Conservation (phyloP, 2,329 filamentous ascomycete species). For the Fusarium decemcellulare region DNA sequence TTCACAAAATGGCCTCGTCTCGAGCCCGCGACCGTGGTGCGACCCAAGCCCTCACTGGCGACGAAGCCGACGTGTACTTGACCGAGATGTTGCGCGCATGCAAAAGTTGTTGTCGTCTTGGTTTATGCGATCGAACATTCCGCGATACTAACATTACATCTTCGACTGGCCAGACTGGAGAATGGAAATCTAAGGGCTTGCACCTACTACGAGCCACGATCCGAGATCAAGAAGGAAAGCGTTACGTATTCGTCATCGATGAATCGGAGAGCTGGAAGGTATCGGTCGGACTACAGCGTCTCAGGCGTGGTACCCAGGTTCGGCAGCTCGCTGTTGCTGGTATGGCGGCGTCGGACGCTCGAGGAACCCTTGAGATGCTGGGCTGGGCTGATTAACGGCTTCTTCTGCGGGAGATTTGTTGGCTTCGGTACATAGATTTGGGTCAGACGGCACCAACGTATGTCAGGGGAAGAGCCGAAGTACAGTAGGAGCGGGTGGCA, state of each 20-base stretch:
- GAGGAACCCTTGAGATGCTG: constrained; percentile 69
- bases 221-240: constrained; percentile 76
- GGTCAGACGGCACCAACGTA: constrained; percentile 38
- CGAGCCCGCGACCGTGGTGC: constrained; percentile 65
- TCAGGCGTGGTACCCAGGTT: constrained; percentile 73
- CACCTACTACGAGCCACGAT: constrained; percentile 76
- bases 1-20: constrained; percentile 63
- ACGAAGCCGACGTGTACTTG: constrained; percentile 77
- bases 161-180: constrained; percentile 63
- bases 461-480: constrained; percentile 25
- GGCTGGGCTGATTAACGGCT: constrained; percentile 61
- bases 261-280: constrained; percentile 80
- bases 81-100: constrained; percentile 74
- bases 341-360: constrained; percentile 68
- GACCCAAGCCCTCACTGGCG: constrained; percentile 68
- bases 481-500: constrained; percentile 15
- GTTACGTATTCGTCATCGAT: constrained; percentile 74
- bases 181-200: constrained; percentile 68
- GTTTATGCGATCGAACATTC: constrained; percentile 62
- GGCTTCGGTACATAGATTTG: constrained; percentile 46
- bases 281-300: constrained; percentile 70
- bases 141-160: constrained; percentile 58
- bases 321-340: constrained; percentile 71
- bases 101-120: constrained; percentile 73
- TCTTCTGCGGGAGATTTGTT: constrained; percentile 34